Base-by-base conservation (phyloP, 495 filamentous ascomycete genomes). In the Penicillium bovifimosum region DNA sequence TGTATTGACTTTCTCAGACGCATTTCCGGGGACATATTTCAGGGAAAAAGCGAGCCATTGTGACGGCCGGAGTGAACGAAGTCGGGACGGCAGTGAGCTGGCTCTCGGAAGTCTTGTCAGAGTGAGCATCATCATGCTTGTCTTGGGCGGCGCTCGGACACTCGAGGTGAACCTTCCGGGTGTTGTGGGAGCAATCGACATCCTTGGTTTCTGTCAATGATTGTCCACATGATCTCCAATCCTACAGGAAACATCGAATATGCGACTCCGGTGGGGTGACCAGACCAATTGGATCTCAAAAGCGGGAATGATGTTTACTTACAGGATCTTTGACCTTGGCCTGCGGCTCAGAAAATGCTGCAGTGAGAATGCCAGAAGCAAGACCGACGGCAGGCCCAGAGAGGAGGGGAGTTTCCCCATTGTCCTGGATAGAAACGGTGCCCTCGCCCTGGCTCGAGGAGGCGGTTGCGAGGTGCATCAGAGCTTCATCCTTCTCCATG, bases 1-100 rank as follows among this genome's bases (percentile, higher is more conserved):
- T 17, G 69, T 67, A 50, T 84, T 72, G 50, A 83, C 78, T 7
- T 57, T 57, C 60, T 78, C 62, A 9, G 67, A 62, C 40, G 77
- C 69, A 0, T 68, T 45, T 18, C 71, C 71, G 35, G 71, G 67
- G 47, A 85, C 68, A 56, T 81, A 86, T 41, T 69, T 76, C 63
- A 83, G 79, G n/a, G 0, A 83, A 81, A 56, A 82, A 90, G 32
- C 72, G 76, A 32, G 61, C 72, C 29, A 91, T 67, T 0, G 81
- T 71, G 11, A 73, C 58, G 53, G 85, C 81, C 1, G 86, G 82
- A 48, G 73, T 80, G 65, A 90, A 61, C 26, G 63, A 49, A n/a
- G 47, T 47, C 5, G 14, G 35, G 24, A 50, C 27, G 8, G 41
- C 16, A 14, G 20, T 41, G 11, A 24, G 13, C 18, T 6, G 17